Base-by-base conservation (phyloP, 2,329 filamentous ascomycete genomes). In the Epichloe gansuensis region DNA sequence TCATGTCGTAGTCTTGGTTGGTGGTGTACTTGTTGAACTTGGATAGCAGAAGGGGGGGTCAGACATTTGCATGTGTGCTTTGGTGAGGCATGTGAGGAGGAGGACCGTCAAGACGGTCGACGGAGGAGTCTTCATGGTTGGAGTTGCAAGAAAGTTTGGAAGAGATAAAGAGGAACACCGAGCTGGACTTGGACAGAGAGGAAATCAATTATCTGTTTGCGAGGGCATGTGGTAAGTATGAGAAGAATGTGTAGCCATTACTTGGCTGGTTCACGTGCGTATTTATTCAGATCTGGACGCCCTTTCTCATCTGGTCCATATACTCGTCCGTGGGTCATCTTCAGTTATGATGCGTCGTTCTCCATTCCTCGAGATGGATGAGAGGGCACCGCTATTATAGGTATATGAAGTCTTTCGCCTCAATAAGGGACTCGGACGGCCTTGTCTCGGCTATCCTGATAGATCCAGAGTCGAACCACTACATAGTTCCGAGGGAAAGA, bases 1-100 rank as follows among this genome's bases (percentile, higher is more conserved):
- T 87, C 71, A 88, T 87, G 59, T 77, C 78, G 71, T 85, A 88
- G 69, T 90, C 85, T 62, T 79, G 74, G 50, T 75, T 66, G 54
- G 62, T 59, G 56, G 70, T 65, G 60, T 72, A 66, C 42, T 72
- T 68, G 68, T 80, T 79, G 64, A 64, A 66, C 66, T 75, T 76
- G 60, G 74, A 77, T 50, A 68, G 68, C 57, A 81, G 68, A 5
- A 78, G 77, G 11, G 17, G 74, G 78, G 78, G 56, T 66, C 67
- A 39, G 61, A 67, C 71, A 80, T 76, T 63, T 77, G 71, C 74
- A 81, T 80, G 66, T 81, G 77, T 52, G 73, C 77, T 50, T 71
- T 65, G 3, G 49, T 17, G 34, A 51, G 17, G 11, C 27, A 39
- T 27, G 43, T 15, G 6, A 44, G 27, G 21, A 34, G 31, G 21